Evolutionary conservation across 441 rosid species (phyloP), one percentile per base, ranked within the genome.

Genomic region (Croton setiger): DNA sequence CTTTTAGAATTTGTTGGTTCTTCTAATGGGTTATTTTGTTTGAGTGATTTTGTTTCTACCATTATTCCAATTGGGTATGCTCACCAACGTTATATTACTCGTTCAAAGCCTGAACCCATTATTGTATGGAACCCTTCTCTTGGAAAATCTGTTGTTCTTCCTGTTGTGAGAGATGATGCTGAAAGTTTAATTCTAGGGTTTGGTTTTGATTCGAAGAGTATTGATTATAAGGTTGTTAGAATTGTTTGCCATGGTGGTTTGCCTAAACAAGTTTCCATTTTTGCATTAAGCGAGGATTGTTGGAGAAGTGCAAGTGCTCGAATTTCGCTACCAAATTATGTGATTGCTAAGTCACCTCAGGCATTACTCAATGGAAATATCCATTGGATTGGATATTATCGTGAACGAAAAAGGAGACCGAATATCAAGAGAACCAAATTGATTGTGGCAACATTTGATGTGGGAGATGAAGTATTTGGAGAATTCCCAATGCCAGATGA

Each of bases 11-110:
- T 45, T 12, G 54, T 45, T 23, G 66, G 54, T 45, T 44, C 54
- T 17, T 63, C 53, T 63, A 44, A 63, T 63, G 66, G 66, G 12
- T 63, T 63, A 31, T 33, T 63, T 47, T 63, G 66, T 45, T 45
- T 63, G 66, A 20, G 11, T 45, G 66, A 63, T 61, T 9, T 5
- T 18, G 31, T 3, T 3, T 8, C 7, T 7, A 48, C n/a, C n/a
- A n/a, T n/a, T n/a, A n/a, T n/a, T n/a, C n/a, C n/a, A n/a, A n/a
- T n/a, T n/a, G n/a, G n/a, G n/a, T n/a, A n/a, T n/a, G n/a, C n/a
- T n/a, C n/a, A n/a, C n/a, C n/a, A n/a, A n/a, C n/a, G n/a, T n/a
- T n/a, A n/a, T n/a, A n/a, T n/a, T n/a, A n/a, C n/a, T n/a, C n/a
- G n/a, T n/a, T n/a, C n/a, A n/a, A n/a, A n/a, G n/a, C n/a, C n/a